Conservation (phyloP, 441 rosid species). For the Pelargonium myrrhifolium region DNA sequence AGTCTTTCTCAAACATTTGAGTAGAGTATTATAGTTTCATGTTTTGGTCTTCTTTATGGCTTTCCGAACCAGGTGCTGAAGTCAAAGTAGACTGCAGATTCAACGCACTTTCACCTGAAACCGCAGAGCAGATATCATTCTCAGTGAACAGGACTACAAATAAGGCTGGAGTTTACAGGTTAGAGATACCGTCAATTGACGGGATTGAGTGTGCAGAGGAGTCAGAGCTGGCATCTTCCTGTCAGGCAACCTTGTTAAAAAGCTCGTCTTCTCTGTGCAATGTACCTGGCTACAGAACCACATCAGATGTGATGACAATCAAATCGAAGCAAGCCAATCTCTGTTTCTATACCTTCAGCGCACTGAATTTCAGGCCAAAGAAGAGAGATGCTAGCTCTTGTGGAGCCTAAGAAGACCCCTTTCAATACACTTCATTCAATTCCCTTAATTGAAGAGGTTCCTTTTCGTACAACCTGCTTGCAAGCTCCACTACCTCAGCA, state of each 20-base stretch:
- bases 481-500: neutral
- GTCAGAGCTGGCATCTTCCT: slow-evolving; percentile 49
- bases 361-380: slow-evolving; percentile 70
- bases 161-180: slow-evolving; percentile 61
- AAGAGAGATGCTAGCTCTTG: slow-evolving; percentile 51
- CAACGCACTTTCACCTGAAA: slow-evolving; percentile 49
- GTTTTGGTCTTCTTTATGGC: neutral
- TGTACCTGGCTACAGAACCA: slow-evolving; percentile 71
- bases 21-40: neutral
- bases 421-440: no score
- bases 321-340: slow-evolving; percentile 55
- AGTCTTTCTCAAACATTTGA: neutral
- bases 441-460: neutral
- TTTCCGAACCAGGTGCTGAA: slow-evolving; percentile 53
- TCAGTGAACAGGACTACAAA: slow-evolving; percentile 88
- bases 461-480: neutral
- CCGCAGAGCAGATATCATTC: slow-evolving; percentile 54
- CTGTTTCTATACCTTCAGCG: slow-evolving; percentile 68
- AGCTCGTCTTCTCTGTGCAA: slow-evolving; percentile 55
- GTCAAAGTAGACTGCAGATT: slow-evolving; percentile 78
- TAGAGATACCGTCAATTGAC: slow-evolving; percentile 65
- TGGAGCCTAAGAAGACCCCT: slow-evolving; percentile 19
- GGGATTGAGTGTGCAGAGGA: slow-evolving; percentile 64
- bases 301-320: slow-evolving; percentile 61
- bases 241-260: slow-evolving; percentile 62